These are phyloP conservation scores for Annulohypoxylon bovei DNA, from an alignment of 495 filamentous ascomycete species.

Conservation along the genomic window DNA sequence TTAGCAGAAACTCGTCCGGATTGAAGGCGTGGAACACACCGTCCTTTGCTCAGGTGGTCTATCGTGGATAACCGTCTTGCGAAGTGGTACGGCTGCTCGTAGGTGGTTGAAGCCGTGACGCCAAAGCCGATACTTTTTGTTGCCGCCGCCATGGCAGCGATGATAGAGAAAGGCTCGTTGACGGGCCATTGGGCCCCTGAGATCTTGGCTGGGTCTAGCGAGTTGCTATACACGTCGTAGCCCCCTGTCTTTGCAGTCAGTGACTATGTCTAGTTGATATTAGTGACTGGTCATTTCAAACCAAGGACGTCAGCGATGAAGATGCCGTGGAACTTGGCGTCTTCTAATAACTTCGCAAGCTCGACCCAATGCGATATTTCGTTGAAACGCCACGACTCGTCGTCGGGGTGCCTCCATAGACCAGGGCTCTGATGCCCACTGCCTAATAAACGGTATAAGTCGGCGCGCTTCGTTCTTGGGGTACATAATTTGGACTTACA, in stretches of 20 bases:
- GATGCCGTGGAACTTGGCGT: slow-evolving; percentile 69
- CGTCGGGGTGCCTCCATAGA: slow-evolving; percentile 67
- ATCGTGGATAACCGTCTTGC: slow-evolving; percentile 71
- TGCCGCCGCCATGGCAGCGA: slow-evolving; percentile 59
- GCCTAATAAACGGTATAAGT: slow-evolving; percentile 47
- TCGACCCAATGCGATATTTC: slow-evolving; percentile 66
- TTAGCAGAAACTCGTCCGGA: slow-evolving; percentile 11
- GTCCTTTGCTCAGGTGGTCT: slow-evolving; percentile 73
- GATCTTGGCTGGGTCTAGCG: slow-evolving; percentile 65
- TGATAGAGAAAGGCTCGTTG: slow-evolving; percentile 59
- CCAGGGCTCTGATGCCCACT: slow-evolving; percentile 72
- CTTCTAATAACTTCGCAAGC: slow-evolving; percentile 65
- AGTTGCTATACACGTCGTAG: slow-evolving; percentile 73
- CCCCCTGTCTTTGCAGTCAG: slow-evolving; percentile 48
- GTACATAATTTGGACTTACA: slow-evolving; percentile 43
- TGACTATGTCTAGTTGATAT: neutral
- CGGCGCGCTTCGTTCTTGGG: neutral
- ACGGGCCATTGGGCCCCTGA: slow-evolving; percentile 76
- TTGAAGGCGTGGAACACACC: slow-evolving; percentile 43
- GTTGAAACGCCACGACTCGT: slow-evolving; percentile 63
- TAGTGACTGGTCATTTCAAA: neutral
- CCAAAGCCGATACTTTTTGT: slow-evolving; percentile 73
- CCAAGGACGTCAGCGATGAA: slow-evolving; percentile 69
- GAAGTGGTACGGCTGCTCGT: slow-evolving; percentile 76
- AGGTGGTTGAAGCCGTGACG: slow-evolving; percentile 72